Evolutionary conservation across 306 rosid genomes (phyloP), one percentile per base, ranked within the genome.

Genomic region (Pueraria montana): DNA sequence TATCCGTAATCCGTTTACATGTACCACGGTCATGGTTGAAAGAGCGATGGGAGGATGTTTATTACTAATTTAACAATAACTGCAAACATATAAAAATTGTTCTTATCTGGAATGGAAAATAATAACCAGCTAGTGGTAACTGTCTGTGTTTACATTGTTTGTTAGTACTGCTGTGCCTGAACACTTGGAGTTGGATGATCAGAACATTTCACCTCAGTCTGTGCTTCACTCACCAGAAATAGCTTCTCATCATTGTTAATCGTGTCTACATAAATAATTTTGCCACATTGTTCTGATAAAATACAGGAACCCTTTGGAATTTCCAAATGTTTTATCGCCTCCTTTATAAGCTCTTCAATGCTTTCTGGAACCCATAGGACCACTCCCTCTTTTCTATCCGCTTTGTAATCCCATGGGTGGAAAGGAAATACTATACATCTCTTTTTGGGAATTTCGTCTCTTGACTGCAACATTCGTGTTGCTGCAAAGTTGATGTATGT

Each of bases 361-460:
- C 69, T 87, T 73, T 74, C 70, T 16, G 90, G 86, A 74, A 87
- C 80, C 88, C 88, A 84, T 30, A 87, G 7, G 52, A 84, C 77
- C 9, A 87, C 74, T 69, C 88, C 88, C 45, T 81, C 83, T 52
- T 52, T 78, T 78, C 73, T 81, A 18, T 71, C 67, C 53, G n/a
- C 73, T 42, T 42, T 68, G 5, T 55, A 62, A 61, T 81, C 86
- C 90, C 80, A 78, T 42, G 88, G 90, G 65, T 84, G 90, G 79
- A 84, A 77, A 40, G 88, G 88, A 78, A 81, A 87, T 32, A 87
- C 77, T 4, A 50, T 82, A 67, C 90, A 87, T 74, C 79, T 87
- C 86, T 74, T 84, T 72, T 27, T 74, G 7, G 66, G 67, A 32
- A 69, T 61, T 68, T 50, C 78, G 56, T 76, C 73, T 78, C 53